phyloP scores from a whole-genome alignment of 257 asterid species.

The Gentiana straminea region DNA sequence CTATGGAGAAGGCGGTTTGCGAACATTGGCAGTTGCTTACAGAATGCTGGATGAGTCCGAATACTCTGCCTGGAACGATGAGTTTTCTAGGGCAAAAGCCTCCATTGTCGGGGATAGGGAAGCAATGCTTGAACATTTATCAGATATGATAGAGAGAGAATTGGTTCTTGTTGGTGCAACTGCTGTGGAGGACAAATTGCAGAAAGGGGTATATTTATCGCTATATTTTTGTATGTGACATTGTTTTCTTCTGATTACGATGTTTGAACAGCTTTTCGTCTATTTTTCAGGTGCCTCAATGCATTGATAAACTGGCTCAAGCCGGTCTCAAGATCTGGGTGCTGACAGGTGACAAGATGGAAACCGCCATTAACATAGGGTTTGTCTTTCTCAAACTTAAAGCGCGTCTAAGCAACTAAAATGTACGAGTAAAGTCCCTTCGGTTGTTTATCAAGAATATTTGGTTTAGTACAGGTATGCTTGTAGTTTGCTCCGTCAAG shows the following conservation, averaged over 20 bases:
- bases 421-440: neutral
- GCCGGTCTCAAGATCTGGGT: conserved; percentile 73
- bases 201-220: conserved; percentile 43
- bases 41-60: conserved; percentile 23
- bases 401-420: neutral
- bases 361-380: conserved; percentile 73
- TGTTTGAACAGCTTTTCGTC: neutral
- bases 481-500: conserved; percentile 65
- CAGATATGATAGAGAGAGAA: conserved; percentile 55
- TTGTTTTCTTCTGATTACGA: neutral
- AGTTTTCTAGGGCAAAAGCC: conserved; percentile 32
- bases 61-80: conserved; percentile 35
- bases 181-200: conserved; percentile 66
- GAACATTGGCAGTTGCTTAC: conserved; percentile 51
- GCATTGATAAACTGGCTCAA: conserved; percentile 69
- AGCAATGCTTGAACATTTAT: conserved; percentile 38
- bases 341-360: conserved; percentile 64
- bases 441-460: neutral
- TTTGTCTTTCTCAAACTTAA: conserved; percentile 3
- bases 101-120: conserved; percentile 43
- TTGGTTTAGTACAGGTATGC: conserved; percentile 30
- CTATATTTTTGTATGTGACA: neutral
- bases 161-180: conserved; percentile 52
- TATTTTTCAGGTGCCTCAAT: conserved; percentile 48
- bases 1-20: conserved; percentile 57